Evolutionary conservation across 176 grass and related monocot species (phyloP).

Genomic region (Saccharum officinarum): DNA sequence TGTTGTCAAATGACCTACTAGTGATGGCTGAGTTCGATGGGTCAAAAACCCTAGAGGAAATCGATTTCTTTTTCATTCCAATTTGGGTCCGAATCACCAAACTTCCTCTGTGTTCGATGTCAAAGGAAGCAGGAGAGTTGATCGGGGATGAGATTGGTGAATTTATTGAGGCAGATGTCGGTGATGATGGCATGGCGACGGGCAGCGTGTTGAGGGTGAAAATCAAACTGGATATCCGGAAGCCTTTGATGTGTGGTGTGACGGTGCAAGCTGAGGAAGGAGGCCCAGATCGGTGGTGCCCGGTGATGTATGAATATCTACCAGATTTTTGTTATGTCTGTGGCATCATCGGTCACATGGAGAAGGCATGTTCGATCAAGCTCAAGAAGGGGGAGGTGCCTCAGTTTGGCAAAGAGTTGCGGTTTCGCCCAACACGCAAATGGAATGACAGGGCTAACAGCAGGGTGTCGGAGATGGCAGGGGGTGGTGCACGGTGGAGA

Average conservation of each 20-base stretch:
- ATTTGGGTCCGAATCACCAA: not conserved
- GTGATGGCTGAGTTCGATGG: not conserved
- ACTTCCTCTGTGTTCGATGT: not conserved
- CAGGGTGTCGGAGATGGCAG: too few species aligned
- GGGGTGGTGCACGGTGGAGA: too few species aligned
- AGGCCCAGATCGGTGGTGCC: not conserved
- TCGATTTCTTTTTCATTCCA: not conserved
- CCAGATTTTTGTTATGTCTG: too few species aligned
- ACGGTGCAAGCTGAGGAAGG: not conserved
- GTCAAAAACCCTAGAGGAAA: too few species aligned
- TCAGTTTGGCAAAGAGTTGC: too few species aligned
- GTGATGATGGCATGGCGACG: not conserved
- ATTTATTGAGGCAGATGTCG: not conserved
- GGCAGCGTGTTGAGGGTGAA: not conserved
- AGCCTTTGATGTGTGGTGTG: not conserved
- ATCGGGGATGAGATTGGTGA: not conserved
- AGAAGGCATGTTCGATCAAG: too few species aligned
- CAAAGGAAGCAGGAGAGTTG: too few species aligned
- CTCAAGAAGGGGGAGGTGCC: too few species aligned
- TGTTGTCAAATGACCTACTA: not conserved
- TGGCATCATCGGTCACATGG: too few species aligned
- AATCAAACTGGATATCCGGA: not conserved
- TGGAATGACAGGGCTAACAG: too few species aligned
- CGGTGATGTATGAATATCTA: too few species aligned
- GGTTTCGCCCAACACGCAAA: too few species aligned